These are phyloP conservation scores for Oryza nivara DNA, from an alignment of 176 grass and related monocot species.

Conservation along the genomic window DNA sequence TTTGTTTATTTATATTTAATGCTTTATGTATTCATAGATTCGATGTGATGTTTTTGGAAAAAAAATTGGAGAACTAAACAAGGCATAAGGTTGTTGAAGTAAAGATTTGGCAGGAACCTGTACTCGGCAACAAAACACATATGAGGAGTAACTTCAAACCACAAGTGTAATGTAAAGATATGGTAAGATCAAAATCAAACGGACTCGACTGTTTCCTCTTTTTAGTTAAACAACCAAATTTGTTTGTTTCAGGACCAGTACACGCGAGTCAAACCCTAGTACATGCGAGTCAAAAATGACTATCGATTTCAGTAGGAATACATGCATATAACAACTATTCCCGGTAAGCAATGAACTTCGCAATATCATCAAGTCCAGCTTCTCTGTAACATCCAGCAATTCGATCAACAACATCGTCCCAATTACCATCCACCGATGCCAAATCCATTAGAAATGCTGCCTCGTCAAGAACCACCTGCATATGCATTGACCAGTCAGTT, in stretches of 20 bases:
- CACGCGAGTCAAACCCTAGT: background rate
- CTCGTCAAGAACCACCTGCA: conserved; percentile 84
- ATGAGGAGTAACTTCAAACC: background rate
- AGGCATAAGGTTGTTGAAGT: too few relatives aligned
- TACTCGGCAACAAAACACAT: background rate
- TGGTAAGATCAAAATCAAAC: background rate
- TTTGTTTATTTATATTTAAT: too few relatives aligned
- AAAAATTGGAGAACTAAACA: too few relatives aligned
- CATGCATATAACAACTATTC: conserved; percentile 40
- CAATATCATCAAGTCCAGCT: conserved; percentile 77
- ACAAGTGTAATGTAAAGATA: background rate
- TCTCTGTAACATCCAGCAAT: conserved; percentile 79
- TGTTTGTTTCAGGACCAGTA: background rate
- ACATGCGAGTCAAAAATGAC: background rate
- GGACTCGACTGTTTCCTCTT: background rate
- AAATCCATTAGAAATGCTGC: conserved; percentile 94
- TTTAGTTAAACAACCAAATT: background rate
- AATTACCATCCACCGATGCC: conserved; percentile 74
- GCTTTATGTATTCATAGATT: too few relatives aligned
- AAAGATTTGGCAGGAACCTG: too few relatives aligned
- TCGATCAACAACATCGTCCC: conserved; percentile 76
- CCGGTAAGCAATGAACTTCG: conserved; percentile 72
- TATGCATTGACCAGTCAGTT: background rate
- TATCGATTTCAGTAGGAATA: background rate
- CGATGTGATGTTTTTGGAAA: too few relatives aligned